A percentile compares a stretch with the other conserved stretches of the same genome.
These are phyloP conservation scores for Leccinellum albellum DNA, from an alignment of 768 basidiomycete genomes.

Conservation along the genomic window DNA sequence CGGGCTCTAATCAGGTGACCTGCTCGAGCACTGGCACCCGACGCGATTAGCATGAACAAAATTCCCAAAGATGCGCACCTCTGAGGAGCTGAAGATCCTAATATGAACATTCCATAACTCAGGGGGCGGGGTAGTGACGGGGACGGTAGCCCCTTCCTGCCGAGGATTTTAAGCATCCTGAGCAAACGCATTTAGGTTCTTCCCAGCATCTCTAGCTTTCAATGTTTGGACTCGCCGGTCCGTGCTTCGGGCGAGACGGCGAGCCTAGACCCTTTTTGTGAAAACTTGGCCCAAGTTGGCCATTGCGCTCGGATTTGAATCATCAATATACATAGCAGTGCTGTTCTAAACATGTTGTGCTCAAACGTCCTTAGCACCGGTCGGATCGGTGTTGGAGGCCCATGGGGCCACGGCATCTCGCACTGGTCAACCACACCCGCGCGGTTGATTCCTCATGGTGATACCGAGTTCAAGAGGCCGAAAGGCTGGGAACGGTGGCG, in stretches of 20 bases:
- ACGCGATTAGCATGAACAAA: background rate
- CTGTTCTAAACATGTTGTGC: background rate
- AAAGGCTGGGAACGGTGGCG: too few species aligned
- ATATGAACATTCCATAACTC: background rate
- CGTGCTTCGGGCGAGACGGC: background rate
- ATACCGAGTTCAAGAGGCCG: background rate
- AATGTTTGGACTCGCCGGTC: background rate
- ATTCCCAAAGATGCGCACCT: background rate
- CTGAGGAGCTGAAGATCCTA: background rate
- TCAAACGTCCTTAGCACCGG: background rate
- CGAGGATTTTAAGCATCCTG: background rate
- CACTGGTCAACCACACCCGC: too few species aligned
- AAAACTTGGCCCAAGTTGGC: too few species aligned
- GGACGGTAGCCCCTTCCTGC: background rate
- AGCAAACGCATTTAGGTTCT: background rate
- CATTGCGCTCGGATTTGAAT: too few species aligned
- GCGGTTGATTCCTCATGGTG: background rate
- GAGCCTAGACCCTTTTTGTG: background rate
- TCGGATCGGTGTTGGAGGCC: background rate
- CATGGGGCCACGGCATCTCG: background rate
- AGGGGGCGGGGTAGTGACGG: background rate
- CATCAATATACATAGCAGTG: too few species aligned
- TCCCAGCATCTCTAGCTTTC: background rate
- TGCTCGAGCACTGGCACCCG: background rate
- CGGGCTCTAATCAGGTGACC: background rate